Conservation (phyloP, 345 rosid genomes). For the Geranium rotundifolium region DNA sequence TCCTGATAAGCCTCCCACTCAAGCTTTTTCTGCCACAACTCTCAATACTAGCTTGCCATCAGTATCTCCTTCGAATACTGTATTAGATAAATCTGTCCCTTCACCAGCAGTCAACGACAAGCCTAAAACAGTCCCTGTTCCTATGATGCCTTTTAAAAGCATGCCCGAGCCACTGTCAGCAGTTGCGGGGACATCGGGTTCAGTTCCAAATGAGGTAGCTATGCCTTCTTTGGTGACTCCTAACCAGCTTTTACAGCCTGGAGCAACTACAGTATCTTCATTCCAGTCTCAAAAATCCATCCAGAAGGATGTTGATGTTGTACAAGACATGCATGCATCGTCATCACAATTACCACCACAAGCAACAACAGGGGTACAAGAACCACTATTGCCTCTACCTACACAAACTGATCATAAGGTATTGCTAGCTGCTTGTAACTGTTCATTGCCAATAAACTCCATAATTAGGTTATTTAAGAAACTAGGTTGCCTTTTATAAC, state of each 20-base stretch:
- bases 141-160: neutral
- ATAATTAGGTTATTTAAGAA: neutral
- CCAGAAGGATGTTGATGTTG: slow-evolving; percentile 15
- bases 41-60: slow-evolving; percentile 4
- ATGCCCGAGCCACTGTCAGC: slow-evolving; percentile 2
- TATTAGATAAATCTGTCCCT: slow-evolving; percentile 1
- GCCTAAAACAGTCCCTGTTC: slow-evolving; percentile 3
- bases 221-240: slow-evolving; percentile 13
- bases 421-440: neutral
- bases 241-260: slow-evolving; percentile 8
- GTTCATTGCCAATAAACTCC: neutral
- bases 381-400: neutral
- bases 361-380: slow-evolving; percentile 4
- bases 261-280: slow-evolving; percentile 1
- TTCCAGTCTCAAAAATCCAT: slow-evolving; percentile 7
- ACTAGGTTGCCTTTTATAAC: neutral
- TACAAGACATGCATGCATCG: slow-evolving; percentile 5
- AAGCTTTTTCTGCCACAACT: neutral
- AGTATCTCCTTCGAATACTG: slow-evolving; percentile 2
- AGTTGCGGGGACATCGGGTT: slow-evolving; percentile 5
- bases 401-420: slow-evolving; percentile 4
- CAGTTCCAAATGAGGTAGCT: slow-evolving; percentile 1
- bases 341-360: neutral
- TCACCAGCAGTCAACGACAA: slow-evolving; percentile 1
- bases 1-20: slow-evolving; percentile 2